A percentile compares a stretch with the other conserved stretches of the same genome.
Conservation (phyloP, 108 stramenopile genomes). For the Licmophora abbreviata region DNA sequence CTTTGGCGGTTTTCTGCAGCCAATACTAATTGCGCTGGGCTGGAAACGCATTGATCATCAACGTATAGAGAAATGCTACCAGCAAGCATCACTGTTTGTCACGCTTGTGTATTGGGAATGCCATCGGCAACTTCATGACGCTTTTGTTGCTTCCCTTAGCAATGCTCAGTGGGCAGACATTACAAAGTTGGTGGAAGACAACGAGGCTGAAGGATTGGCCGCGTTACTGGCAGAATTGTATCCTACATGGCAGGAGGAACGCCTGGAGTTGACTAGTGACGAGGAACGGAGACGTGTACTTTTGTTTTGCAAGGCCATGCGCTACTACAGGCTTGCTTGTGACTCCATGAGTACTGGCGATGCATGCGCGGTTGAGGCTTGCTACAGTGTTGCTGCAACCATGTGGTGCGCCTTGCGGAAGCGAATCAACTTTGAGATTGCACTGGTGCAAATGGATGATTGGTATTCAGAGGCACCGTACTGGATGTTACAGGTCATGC, state of each 20-base stretch:
- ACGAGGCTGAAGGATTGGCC: not conserved
- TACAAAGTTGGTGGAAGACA: too few species aligned
- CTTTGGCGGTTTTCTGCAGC: conserved; percentile 4
- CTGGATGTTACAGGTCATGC: not conserved
- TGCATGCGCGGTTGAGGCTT: not conserved
- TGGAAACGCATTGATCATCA: not conserved
- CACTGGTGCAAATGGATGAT: not conserved
- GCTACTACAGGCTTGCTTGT: not conserved
- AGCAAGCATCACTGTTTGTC: conserved; percentile 2
- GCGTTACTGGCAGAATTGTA: not conserved
- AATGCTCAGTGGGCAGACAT: too few species aligned
- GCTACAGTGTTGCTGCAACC: not conserved
- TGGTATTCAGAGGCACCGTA: not conserved
- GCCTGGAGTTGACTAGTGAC: not conserved
- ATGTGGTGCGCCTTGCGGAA: not conserved
- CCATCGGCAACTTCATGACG: not conserved
- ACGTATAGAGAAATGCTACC: not conserved
- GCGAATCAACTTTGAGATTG: not conserved
- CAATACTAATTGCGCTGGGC: conserved; percentile 1
- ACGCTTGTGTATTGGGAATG: not conserved
- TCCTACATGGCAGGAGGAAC: not conserved
- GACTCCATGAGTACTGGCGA: not conserved
- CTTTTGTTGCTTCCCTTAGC: not conserved
- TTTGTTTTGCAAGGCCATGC: not conserved
- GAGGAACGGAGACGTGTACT: not conserved